Conservation (phyloP, 139 green algal species). For the Zygnema circumcarinatum region DNA sequence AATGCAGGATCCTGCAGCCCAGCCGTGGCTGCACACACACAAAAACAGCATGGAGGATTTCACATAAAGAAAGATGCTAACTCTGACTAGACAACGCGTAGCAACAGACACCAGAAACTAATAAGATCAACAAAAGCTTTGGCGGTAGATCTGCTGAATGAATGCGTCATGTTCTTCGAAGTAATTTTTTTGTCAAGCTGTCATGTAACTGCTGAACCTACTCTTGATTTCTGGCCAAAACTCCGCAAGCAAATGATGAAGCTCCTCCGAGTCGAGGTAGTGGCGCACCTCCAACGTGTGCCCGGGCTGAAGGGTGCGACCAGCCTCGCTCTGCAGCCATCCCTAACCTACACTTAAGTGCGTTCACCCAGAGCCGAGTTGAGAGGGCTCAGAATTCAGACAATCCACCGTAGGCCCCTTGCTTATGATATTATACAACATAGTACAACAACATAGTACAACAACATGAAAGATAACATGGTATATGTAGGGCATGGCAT, state of each 20-base stretch:
- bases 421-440: too few relatives aligned
- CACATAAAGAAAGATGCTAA: too few relatives aligned
- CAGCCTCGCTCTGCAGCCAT: background rate
- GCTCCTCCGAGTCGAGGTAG: constrained; percentile 53
- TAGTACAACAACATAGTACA: background rate
- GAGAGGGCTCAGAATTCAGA: background rate
- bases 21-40: background rate
- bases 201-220: constrained; percentile 10
- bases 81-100: too few relatives aligned
- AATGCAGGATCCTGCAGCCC: background rate
- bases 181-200: background rate
- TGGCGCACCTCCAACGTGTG: background rate
- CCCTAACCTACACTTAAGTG: too few relatives aligned
- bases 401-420: background rate
- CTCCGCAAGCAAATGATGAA: constrained; percentile 31
- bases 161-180: too few relatives aligned
- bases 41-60: too few relatives aligned
- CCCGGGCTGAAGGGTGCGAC: background rate
- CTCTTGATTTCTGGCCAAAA: constrained; percentile 54
- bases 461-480: too few relatives aligned
- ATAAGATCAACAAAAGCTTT: too few relatives aligned
- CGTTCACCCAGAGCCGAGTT: background rate
- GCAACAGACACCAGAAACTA: too few relatives aligned
- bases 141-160: too few relatives aligned
- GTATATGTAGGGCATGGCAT: too few relatives aligned